Percentiles rank a stretch among this genome's conserved stretches.
Evolutionary conservation across 1,139 yeast species (phyloP).

Genomic region (Yamadazyma conglobata): DNA sequence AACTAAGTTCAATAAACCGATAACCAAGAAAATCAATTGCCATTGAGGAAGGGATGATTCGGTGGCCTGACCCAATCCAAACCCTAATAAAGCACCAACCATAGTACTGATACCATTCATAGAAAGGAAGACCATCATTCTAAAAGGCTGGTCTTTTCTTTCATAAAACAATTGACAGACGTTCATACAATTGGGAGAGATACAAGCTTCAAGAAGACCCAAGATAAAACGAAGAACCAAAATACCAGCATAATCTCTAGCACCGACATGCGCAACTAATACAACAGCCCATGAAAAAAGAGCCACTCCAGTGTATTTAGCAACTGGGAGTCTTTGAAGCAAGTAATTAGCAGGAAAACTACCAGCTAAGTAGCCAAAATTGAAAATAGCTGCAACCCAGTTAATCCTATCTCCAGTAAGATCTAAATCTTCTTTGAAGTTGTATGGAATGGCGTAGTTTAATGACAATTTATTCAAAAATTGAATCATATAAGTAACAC

Average conservation of each 20-base stretch:
- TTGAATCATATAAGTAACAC: conserved; percentile 46
- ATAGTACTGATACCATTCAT: conserved; percentile 30
- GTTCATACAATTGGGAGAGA: conserved; percentile 32
- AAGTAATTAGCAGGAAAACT: conserved; percentile 53
- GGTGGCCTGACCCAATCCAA: conserved; percentile 33
- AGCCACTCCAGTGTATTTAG: conserved; percentile 44
- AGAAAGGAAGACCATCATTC: conserved; percentile 29
- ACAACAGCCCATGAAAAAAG: conserved; percentile 51
- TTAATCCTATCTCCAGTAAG: conserved; percentile 23
- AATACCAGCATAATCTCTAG: conserved; percentile 42
- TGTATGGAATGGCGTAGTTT: conserved; percentile 30
- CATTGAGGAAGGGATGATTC: conserved; percentile 19
- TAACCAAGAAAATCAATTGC: conserved; percentile 40
- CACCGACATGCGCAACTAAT: conserved; percentile 47
- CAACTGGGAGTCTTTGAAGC: conserved; percentile 52
- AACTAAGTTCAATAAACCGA: conserved; percentile 36
- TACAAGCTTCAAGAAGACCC: conserved; percentile 35
- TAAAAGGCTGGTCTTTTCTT: conserved; percentile 31
- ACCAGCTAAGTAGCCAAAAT: conserved; percentile 49
- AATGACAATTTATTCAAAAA: conserved; percentile 48
- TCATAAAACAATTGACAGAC: conserved; percentile 21
- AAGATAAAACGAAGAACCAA: conserved; percentile 46
- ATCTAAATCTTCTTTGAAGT: conserved; percentile 22
- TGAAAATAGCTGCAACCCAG: conserved; percentile 62
- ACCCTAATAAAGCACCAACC: conserved; percentile 29